Base-by-base conservation (phyloP, 176 grass and related monocot species). In the Coix lacrymajobi region DNA sequence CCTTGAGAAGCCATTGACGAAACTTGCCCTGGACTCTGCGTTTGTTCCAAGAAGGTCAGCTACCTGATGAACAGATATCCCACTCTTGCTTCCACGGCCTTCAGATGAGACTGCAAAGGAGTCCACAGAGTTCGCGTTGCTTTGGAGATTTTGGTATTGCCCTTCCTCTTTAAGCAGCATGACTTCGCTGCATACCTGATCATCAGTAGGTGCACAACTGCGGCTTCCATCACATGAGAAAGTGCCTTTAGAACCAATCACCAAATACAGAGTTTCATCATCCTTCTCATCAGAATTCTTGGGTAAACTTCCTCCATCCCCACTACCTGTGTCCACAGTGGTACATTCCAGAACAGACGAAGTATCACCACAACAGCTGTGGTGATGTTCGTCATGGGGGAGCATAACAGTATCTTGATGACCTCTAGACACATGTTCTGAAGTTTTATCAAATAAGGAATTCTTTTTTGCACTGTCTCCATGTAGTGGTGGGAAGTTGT, bases 1-100 rank as follows among this genome's bases (percentile, higher is more conserved):
- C 1, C 66, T 66, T 11, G 44, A 64, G 1, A 71, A 69, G 6
- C 15, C 72, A 3, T 89, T 69, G 83, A 81, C 28, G 54, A 89
- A 89, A 34, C 83, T 52, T 34, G 64, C 57, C 37, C 71, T 85
- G 28, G 77, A 89, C 41, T 81, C 71, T 2, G 64, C 43, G 40
- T 54, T 85, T 2, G 25, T 64, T 22, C 70, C 83, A 4, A 85
- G 74, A 40, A 83, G 64, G 77, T 85, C 87, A 11, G 26, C 31
- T 11, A 28, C 39, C 62, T 68, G 12, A 51, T 52, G 73, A 8
- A 4, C 32, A 41, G 13, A 46, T 31, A 51, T 0, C 25, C 4
- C 31, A 22, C 24, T 69, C 69, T 69, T 76, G 76, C 69, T 75
- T 62, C n/a, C 2, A 25, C 24, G 26, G 4, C 75, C 81, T 39